Evolutionary conservation across 2,329 filamentous ascomycete species (phyloP).

Genomic region (Didymella keratinophila): DNA sequence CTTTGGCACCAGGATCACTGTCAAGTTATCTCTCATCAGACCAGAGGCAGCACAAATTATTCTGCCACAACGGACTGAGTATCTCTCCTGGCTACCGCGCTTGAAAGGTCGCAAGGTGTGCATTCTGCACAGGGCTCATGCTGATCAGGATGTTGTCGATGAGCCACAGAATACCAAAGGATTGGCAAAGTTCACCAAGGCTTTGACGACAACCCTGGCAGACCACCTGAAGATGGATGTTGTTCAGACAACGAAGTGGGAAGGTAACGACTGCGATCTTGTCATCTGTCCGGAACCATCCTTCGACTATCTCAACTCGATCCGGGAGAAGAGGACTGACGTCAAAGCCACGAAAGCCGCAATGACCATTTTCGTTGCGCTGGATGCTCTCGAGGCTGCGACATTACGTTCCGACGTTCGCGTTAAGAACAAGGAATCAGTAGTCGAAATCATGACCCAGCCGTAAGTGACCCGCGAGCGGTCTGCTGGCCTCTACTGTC

Average conservation of each 20-base stretch:
- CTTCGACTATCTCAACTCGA: conserved; percentile 41
- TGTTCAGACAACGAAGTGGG: conserved; percentile 36
- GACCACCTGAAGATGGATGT: conserved; percentile 40
- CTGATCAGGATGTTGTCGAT: neutral
- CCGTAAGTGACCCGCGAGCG: conserved; percentile 32
- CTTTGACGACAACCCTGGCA: conserved; percentile 32
- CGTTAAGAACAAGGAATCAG: conserved; percentile 37
- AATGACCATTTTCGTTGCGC: conserved; percentile 43
- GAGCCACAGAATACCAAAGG: conserved; percentile 26
- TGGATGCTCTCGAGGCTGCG: conserved; percentile 45
- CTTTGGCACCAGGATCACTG: conserved; percentile 28
- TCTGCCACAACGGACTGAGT: conserved; percentile 21
- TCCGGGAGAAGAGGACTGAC: conserved; percentile 25
- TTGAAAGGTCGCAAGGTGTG: conserved; percentile 35
- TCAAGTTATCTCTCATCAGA: conserved; percentile 30
- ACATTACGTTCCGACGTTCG: conserved; percentile 45
- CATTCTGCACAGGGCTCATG: conserved; percentile 30
- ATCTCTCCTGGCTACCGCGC: conserved; percentile 27
- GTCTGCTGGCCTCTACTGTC: neutral
- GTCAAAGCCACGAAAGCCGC: conserved; percentile 31
- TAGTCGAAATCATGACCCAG: conserved; percentile 47
- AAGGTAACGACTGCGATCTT: conserved; percentile 35
- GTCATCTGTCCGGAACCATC: conserved; percentile 46
- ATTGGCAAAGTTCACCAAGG: conserved; percentile 31
- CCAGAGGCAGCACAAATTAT: conserved; percentile 3